These are phyloP conservation scores for Lodderomyces pseudojiufengensis DNA, from an alignment of 1,139 yeast species.

Conservation along the genomic window DNA sequence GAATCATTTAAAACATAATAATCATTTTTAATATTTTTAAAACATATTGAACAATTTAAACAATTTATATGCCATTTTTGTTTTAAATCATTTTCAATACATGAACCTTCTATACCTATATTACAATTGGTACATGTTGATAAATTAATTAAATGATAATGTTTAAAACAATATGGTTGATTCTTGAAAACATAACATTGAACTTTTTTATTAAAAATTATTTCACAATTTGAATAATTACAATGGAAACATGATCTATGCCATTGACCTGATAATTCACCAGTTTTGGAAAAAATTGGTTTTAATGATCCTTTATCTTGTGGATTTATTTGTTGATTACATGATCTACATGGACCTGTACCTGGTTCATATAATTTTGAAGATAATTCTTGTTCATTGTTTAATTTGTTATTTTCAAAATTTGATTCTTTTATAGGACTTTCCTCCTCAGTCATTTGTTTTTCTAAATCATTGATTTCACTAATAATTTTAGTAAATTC, in stretches of 20 bases:
- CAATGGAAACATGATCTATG: constrained; percentile 84
- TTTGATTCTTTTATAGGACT: not conserved
- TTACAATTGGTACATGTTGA: constrained; percentile 72
- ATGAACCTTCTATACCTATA: constrained; percentile 83
- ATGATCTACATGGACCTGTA: constrained; percentile 69
- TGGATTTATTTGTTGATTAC: constrained; percentile 47
- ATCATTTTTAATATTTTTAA: constrained; percentile 42
- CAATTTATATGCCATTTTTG: constrained; percentile 69
- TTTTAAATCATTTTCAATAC: constrained; percentile 69
- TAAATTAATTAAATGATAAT: constrained; percentile 75
- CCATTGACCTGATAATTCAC: constrained; percentile 90
- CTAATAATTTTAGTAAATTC: constrained; percentile 4
- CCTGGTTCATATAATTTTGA: constrained; percentile 39
- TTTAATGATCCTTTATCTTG: constrained; percentile 43
- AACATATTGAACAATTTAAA: constrained; percentile 55
- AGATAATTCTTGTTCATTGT: not conserved
- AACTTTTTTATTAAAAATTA: constrained; percentile 53
- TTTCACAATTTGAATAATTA: constrained; percentile 46
- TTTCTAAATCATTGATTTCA: constrained; percentile 3
- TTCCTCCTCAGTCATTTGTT: constrained; percentile 4
- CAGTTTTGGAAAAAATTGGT: constrained; percentile 70
- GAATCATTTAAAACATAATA: constrained; percentile 51
- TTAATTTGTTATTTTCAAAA: not conserved
- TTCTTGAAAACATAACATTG: constrained; percentile 81
- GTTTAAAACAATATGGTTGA: constrained; percentile 74